phyloP scores from a whole-genome alignment of 2,329 filamentous ascomycete species.

The Pseudogymnoascus sp. region DNA sequence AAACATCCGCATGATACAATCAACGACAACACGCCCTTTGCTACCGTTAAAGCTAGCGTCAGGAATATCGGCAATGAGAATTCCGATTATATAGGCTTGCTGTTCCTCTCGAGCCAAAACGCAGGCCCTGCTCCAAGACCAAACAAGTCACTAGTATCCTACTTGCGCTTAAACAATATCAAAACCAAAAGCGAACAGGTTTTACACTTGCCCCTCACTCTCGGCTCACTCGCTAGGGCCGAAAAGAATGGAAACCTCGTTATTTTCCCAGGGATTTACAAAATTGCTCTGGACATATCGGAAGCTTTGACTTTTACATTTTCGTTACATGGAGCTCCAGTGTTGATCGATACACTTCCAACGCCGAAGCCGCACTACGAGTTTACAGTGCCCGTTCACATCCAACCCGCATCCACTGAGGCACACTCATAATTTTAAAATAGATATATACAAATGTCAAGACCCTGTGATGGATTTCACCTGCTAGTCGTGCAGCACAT shows the following conservation, averaged over 20 bases:
- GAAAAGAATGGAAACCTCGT: slow-evolving; percentile 44
- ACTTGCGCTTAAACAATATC: slow-evolving; percentile 32
- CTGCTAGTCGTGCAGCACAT: too few species aligned
- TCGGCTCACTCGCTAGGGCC: slow-evolving; percentile 43
- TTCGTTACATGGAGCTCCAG: neutral
- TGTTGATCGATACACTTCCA: neutral
- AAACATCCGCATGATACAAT: neutral
- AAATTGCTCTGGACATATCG: slow-evolving; percentile 37
- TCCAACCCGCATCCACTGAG: neutral
- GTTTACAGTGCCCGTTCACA: neutral
- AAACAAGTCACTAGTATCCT: slow-evolving; percentile 45
- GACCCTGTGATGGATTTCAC: too few species aligned
- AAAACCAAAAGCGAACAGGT: slow-evolving; percentile 26
- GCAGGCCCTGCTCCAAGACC: slow-evolving; percentile 42
- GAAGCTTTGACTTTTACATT: neutral
- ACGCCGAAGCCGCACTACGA: neutral
- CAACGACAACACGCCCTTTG: slow-evolving; percentile 26
- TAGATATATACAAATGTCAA: too few species aligned
- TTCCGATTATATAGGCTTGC: slow-evolving; percentile 47
- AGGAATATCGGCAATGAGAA: slow-evolving; percentile 42
- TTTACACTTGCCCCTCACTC: slow-evolving; percentile 35
- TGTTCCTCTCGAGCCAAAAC: slow-evolving; percentile 41
- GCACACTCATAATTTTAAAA: neutral
- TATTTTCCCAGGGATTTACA: slow-evolving; percentile 48
- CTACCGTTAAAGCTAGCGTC: slow-evolving; percentile 33